phyloP scores from a whole-genome alignment of 768 basidiomycete genomes.

The Panaeolus papilionaceus region DNA sequence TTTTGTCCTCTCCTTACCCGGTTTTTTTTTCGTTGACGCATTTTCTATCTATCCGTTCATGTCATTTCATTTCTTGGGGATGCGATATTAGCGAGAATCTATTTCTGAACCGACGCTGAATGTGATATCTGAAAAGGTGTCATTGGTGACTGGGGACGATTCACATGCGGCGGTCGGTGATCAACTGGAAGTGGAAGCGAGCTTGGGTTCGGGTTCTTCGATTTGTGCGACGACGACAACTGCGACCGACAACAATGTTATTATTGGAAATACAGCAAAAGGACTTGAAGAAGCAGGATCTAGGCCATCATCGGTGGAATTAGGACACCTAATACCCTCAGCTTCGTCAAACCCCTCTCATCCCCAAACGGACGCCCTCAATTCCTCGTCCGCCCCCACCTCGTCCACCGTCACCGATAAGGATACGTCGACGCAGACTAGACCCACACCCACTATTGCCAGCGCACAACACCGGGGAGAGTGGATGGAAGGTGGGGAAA shows the following conservation, averaged over 20 bases:
- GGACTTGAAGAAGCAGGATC: neutral
- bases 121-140: neutral
- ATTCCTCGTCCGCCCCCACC: neutral
- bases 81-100: neutral
- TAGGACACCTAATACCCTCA: neutral
- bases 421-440: neutral
- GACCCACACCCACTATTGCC: neutral
- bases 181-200: neutral
- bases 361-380: neutral
- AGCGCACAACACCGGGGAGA: neutral
- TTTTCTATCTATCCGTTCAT: neutral
- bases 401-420: too few relatives aligned
- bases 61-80: neutral
- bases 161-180: constrained; percentile 4
- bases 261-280: neutral
- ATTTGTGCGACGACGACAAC: neutral
- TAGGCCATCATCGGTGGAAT: constrained; percentile 9
- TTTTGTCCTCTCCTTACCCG: neutral
- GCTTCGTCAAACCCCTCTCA: neutral
- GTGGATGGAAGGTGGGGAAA: neutral
- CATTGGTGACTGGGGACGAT: neutral
- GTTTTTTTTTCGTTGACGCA: constrained; percentile 1
- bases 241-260: neutral
- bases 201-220: neutral
- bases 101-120: constrained; percentile 9